Base-by-base conservation (phyloP, 2,329 filamentous ascomycete species). In the Neoarthrinium moseri region DNA sequence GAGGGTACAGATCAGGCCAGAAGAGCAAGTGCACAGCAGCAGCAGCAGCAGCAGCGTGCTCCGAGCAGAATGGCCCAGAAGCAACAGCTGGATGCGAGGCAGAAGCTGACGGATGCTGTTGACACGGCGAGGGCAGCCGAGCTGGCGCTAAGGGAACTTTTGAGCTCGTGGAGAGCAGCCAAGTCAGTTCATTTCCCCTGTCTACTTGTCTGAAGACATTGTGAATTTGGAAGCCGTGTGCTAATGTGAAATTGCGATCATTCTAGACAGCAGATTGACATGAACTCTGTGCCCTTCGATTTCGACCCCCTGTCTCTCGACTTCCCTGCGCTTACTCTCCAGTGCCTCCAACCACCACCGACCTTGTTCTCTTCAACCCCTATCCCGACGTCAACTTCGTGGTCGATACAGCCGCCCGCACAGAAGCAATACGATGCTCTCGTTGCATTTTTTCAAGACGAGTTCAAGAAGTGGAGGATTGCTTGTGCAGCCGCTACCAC, bases 291-390 rank as follows among this genome's bases (percentile, higher is more conserved):
- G 55, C 81, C 82, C 3, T 85, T 86, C 56, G 87, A 92, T 53
- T 95, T 96, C 68, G 89, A 96, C 54, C 87, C 92, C 26, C 81
- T 91, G 50, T 77, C 87, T 5, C 82, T 95, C 62, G 90, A 90
- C 49, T 96, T 96, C 58, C 90, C 91, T 6, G 84, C 87, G 6
- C 77, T 97, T 32, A 90, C 86, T 27, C 79, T 96, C 10, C 88
- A 87, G 52, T 86, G 92, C 54, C 81, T 97, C 1, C 82, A 87
- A 27, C 77, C 88, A 8, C 90, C 91, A 3, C 84, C 89, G 4
- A 94, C 89, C 1, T 74, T 96, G 6, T 92, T 91, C 69, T 87
- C 89, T 8, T 81, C 85, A 1, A 89, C 86, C 6, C 89, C 91
- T 23, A 86, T 95, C 58, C 75, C 90, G 2, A 89, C 86, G 0